Conservation (phyloP, 2,329 filamentous ascomycete species). For the Paracorniculantispora psalliotae region DNA sequence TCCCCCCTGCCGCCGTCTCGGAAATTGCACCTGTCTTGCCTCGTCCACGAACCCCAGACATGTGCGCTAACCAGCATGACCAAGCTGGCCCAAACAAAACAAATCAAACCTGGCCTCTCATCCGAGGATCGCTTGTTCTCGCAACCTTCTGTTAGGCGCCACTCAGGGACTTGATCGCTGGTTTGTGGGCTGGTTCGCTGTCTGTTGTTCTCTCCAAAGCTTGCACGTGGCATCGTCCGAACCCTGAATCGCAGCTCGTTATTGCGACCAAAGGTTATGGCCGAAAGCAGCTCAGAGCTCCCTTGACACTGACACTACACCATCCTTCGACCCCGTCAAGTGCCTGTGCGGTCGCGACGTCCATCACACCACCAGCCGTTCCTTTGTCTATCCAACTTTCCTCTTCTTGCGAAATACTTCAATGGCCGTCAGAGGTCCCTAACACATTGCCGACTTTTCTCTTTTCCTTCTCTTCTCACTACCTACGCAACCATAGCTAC, state of each 20-base stretch:
- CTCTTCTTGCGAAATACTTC: background rate
- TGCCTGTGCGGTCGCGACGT: slow-evolving; percentile 6
- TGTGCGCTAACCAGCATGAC: slow-evolving; percentile 2
- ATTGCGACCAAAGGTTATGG: slow-evolving; percentile 1
- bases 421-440: background rate
- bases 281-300: background rate
- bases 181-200: background rate
- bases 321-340: background rate
- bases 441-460: background rate
- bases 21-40: slow-evolving; percentile 9
- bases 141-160: background rate
- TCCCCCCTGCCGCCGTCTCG: background rate
- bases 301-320: slow-evolving; percentile 1
- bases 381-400: slow-evolving; percentile 1
- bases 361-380: background rate
- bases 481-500: background rate
- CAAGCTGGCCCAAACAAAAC: background rate
- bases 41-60: slow-evolving; percentile 3
- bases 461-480: background rate
- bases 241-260: background rate
- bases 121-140: background rate
- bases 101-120: slow-evolving; percentile 9
- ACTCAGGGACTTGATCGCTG: slow-evolving; percentile 4
- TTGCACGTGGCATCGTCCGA: background rate
- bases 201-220: background rate